Percentiles rank a stretch among this genome's conserved stretches.
Evolutionary conservation across 805 yeast genomes (phyloP).

Genomic region (Brettanomyces anomalus): DNA sequence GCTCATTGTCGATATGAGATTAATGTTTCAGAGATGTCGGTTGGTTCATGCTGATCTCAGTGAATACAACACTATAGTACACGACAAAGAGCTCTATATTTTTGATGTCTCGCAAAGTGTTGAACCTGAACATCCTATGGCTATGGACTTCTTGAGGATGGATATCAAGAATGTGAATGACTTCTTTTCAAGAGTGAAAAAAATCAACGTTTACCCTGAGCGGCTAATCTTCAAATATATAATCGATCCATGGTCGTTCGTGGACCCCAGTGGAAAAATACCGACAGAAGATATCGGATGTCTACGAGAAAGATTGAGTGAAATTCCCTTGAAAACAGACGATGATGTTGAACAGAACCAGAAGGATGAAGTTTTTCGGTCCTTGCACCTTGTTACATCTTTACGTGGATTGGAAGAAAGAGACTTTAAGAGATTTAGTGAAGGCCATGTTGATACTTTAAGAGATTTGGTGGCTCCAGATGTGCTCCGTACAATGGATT

Average conservation of each 20-base stretch:
- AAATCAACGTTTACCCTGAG: constrained; percentile 74
- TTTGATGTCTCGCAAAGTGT: constrained; percentile 97
- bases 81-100: constrained; percentile 66
- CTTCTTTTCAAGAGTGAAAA: constrained; percentile 63
- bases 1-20: constrained; percentile 76
- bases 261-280: constrained; percentile 18
- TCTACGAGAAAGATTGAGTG: constrained; percentile 33
- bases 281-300: constrained; percentile 33
- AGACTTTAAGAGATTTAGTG: constrained; percentile 70
- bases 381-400: constrained; percentile 67
- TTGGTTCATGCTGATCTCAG: constrained; percentile 95
- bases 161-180: constrained; percentile 94
- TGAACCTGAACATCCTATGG: constrained; percentile 97
- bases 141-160: constrained; percentile 91
- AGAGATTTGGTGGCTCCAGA: constrained; percentile 48
- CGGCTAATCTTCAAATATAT: constrained; percentile 73
- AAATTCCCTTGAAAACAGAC: constrained; percentile 49
- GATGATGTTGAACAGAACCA: constrained; percentile 46
- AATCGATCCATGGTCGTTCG: constrained; percentile 34
- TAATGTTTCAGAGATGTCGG: constrained; percentile 79
- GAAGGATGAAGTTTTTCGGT: constrained; percentile 80
- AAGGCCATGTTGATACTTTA: constrained; percentile 75
- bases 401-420: constrained; percentile 82
- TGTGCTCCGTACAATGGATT: constrained; percentile 19
- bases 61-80: constrained; percentile 89